Percentiles rank a stretch among this genome's conserved stretches.
phyloP scores from a whole-genome alignment of 345 rosid species.

The Eucalyptus sp. region DNA sequence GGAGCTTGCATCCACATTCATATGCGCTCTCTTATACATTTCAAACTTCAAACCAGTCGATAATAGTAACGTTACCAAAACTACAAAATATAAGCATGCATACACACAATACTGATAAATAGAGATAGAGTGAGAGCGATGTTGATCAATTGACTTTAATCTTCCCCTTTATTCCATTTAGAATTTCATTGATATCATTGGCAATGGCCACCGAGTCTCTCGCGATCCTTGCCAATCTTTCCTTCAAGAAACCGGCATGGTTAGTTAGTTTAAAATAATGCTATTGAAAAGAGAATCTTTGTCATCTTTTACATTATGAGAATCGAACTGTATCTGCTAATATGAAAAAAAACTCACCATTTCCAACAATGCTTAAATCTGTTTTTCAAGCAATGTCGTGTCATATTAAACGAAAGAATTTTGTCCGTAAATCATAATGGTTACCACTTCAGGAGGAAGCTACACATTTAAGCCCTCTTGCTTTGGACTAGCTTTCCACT shows the following conservation, averaged over 20 bases:
- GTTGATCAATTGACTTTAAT: not conserved
- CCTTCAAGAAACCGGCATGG: not conserved
- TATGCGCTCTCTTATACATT: not conserved
- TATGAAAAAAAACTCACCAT: not conserved
- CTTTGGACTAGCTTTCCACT: not conserved
- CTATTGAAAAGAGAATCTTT: not conserved
- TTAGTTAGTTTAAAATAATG: not conserved
- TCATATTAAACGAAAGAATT: not conserved
- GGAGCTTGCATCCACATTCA: not conserved
- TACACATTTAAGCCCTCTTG: not conserved
- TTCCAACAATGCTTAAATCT: not conserved
- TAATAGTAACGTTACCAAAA: not conserved
- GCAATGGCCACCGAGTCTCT: not conserved
- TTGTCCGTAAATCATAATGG: not conserved
- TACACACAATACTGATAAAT: not conserved
- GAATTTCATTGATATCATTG: not conserved
- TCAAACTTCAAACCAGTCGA: not conserved
- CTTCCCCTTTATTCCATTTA: not conserved
- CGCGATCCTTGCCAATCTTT: not conserved
- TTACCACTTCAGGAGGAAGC: not conserved
- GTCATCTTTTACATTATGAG: not conserved
- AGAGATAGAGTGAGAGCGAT: not conserved
- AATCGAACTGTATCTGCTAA: not conserved
- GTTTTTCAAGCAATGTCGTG: not conserved
- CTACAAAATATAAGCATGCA: not conserved